phyloP scores from a whole-genome alignment of 78 protist genomes.

The Dictyostelium capitatum region DNA sequence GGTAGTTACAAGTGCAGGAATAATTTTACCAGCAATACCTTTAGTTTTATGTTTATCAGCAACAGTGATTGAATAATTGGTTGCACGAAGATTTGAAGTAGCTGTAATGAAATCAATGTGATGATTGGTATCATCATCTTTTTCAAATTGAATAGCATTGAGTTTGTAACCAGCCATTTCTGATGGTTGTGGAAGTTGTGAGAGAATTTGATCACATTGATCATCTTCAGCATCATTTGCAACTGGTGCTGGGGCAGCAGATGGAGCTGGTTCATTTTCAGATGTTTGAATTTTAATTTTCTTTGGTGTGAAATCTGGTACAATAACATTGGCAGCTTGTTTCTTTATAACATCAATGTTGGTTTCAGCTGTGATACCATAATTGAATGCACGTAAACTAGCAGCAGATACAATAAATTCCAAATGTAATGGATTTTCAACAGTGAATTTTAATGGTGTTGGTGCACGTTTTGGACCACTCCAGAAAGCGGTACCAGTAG shows the following conservation, averaged over 20 bases:
- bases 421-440: slow-evolving; percentile 81
- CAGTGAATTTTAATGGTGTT: slow-evolving; percentile 86
- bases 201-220: slow-evolving; percentile 34
- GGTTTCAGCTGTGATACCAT: slow-evolving; percentile 78
- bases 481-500: slow-evolving; percentile 94
- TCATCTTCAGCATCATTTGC: slow-evolving; percentile 66
- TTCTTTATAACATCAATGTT: slow-evolving; percentile 16
- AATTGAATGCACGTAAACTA: slow-evolving; percentile 94
- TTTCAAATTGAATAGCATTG: slow-evolving; percentile 89
- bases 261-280: slow-evolving; percentile 76
- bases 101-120: slow-evolving; percentile 99
- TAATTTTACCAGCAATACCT: slow-evolving; percentile 99
- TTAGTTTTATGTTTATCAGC: slow-evolving; percentile 91
- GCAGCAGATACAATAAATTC: slow-evolving; percentile 95
- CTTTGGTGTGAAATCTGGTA: slow-evolving; percentile 94
- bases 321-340: slow-evolving; percentile 74
- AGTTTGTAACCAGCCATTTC: slow-evolving; percentile 54
- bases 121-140: slow-evolving; percentile 99
- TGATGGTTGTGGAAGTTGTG: slow-evolving; percentile 54
- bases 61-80: slow-evolving; percentile 94
- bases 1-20: slow-evolving; percentile 99
- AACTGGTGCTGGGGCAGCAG: slow-evolving; percentile 39
- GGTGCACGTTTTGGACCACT: slow-evolving; percentile 95
- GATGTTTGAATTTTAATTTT: slow-evolving; percentile 89
- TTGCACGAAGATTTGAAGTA: slow-evolving; percentile 98